These are phyloP conservation scores for Solanum chilense DNA, from an alignment of 257 asterid species.

Conservation along the genomic window DNA sequence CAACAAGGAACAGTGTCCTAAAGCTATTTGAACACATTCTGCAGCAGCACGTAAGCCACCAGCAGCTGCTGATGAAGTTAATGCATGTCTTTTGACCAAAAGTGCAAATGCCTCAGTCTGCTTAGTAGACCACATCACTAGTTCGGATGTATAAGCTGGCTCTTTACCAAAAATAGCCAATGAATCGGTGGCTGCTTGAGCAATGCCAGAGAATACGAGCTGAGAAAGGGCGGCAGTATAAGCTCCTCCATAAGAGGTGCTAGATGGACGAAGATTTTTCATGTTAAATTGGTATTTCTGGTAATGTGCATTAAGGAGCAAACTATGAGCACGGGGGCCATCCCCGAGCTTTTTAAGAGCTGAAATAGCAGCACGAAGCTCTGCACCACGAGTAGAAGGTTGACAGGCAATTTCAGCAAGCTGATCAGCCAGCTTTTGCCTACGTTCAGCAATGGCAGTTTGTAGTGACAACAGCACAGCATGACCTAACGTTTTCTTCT, in stretches of 20 bases:
- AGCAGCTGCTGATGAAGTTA: conserved; percentile 98
- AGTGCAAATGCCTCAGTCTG: conserved; percentile 84
- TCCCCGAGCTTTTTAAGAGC: conserved; percentile 96
- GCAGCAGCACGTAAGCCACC: conserved; percentile 99
- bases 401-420: conserved; percentile 97
- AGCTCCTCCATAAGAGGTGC: conserved; percentile 96
- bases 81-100: conserved; percentile 88
- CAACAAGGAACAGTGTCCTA: conserved; percentile 90
- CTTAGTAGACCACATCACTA: conserved; percentile 97
- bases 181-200: conserved; percentile 95
- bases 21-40: conserved; percentile 97
- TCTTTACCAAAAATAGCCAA: conserved; percentile 78
- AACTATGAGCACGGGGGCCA: conserved; percentile 91
- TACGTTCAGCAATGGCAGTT: conserved; percentile 59
- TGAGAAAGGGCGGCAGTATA: conserved; percentile 96
- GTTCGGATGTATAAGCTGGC: conserved; percentile 87
- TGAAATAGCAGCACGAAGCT: conserved; percentile 89
- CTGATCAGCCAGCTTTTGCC: conserved; percentile 89
- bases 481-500: conserved; percentile 37
- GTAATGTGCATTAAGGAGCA: conserved; percentile 87
- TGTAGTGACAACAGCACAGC: conserved; percentile 44
- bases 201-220: conserved; percentile 89
- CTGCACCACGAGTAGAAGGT: conserved; percentile 90
- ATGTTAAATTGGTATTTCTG: conserved; percentile 90
- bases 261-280: conserved; percentile 94